Evolutionary conservation across 257 asterid genomes (phyloP), one percentile per base, ranked within the genome.

Genomic region (Capsicum rhomboideum): DNA sequence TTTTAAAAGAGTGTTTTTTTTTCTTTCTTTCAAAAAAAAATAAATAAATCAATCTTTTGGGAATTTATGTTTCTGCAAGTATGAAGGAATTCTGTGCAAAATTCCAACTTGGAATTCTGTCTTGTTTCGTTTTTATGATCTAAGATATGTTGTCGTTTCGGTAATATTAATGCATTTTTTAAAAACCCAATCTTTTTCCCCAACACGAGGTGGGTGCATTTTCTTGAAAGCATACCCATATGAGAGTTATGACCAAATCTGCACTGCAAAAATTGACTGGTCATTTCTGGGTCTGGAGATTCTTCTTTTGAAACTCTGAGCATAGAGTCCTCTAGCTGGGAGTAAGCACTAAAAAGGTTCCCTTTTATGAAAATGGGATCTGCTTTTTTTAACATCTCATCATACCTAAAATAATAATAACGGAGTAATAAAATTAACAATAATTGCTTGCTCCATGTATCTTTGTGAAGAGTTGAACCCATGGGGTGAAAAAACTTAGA

Each of bases 281-380:
- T 50, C 82, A 66, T 85, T 82, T 87, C 69, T 81, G 84, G 82
- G 17, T 75, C 69, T 58, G 53, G 74, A 85, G 88, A 85, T 88
- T 82, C 84, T 83, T 84, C 71, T 83, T 86, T 87, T 68, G 84
- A 82, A 83, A 85, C 81, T 84, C 82, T 88, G 82, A 79, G 84
- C 83, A 84, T 79, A 67, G 78, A 34, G 69, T 49, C 83, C 64
- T 85, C 87, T 86, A 85, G 87, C 83, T 84, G 78, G 7, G 80
- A 82, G 85, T 67, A 85, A 85, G 68, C 13, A 54, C 55, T 80
- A 75, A 77, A 82, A 85, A 87, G 67, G 85, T 83, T 88, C 87
- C 93, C 82, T 90, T 87, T 87, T 88, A 63, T 88, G 90, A 89
- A 85, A 90, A 90, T 84, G 85, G 90, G 90, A 87, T 88, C 88